Evolutionary conservation across 768 basidiomycete genomes (phyloP).

Genomic region (Lactifluus volemus): DNA sequence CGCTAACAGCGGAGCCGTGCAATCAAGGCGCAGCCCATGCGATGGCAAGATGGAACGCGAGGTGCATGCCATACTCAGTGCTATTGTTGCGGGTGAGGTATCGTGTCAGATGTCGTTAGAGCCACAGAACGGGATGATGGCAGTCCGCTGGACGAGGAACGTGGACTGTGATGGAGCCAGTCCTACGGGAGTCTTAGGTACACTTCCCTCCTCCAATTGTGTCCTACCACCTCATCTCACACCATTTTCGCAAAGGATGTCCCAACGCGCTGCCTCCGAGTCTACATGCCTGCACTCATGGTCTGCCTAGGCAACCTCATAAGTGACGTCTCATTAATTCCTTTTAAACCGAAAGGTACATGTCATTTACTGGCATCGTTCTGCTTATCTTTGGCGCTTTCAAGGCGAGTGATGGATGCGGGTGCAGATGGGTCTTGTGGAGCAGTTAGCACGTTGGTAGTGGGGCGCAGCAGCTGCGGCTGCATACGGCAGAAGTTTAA

Average conservation of each 20-base stretch:
- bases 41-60: slow-evolving; percentile 96
- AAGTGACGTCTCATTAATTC: slow-evolving; percentile 86
- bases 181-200: too few species aligned
- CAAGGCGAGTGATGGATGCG: slow-evolving; percentile 78
- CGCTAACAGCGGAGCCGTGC: slow-evolving; percentile 60
- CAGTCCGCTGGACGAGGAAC: slow-evolving; percentile 39
- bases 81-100: slow-evolving; percentile 83
- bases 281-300: slow-evolving; percentile 83
- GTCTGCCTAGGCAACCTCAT: slow-evolving; percentile 92
- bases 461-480: too few species aligned
- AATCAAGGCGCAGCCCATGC: slow-evolving; percentile 80
- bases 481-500: too few species aligned
- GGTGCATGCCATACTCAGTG: slow-evolving; percentile 78
- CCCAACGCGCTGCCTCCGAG: slow-evolving; percentile 55
- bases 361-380: slow-evolving; percentile 73
- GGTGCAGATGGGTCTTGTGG: too few species aligned
- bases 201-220: too few species aligned
- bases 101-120: slow-evolving; percentile 72
- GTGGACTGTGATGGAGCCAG: slow-evolving; percentile 53
- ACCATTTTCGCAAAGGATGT: slow-evolving; percentile 60
- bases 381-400: slow-evolving; percentile 86
- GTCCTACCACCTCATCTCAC: too few species aligned
- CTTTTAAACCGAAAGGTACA: slow-evolving; percentile 75
- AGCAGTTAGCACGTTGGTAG: too few species aligned
- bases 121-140: slow-evolving; percentile 9